Evolutionary conservation across 2,329 filamentous ascomycete genomes (phyloP).

Genomic region (Aspergillus clavatus): DNA sequence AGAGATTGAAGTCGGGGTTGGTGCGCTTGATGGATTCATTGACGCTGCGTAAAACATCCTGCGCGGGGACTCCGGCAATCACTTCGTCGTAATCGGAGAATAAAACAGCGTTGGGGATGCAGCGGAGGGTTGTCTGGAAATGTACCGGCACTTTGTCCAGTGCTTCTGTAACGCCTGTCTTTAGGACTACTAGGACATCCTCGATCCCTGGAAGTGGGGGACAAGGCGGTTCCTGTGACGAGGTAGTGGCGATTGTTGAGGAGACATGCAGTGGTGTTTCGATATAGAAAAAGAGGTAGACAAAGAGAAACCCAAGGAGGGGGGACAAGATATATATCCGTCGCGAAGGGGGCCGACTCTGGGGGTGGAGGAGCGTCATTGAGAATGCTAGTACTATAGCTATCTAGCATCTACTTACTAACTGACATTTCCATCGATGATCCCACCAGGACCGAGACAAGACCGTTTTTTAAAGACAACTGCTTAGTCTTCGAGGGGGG

Average conservation of each 20-base stretch:
- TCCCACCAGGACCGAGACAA: too few species aligned
- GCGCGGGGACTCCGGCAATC: constrained; percentile 46
- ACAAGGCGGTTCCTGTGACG: constrained; percentile 13
- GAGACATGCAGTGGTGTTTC: not conserved
- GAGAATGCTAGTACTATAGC: not conserved
- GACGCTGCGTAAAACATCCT: constrained; percentile 49
- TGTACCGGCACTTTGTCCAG: constrained; percentile 52
- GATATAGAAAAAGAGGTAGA: not conserved
- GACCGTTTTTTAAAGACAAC: too few species aligned
- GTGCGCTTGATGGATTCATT: constrained; percentile 29
- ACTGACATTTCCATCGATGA: too few species aligned
- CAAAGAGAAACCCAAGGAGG: not conserved
- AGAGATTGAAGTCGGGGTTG: constrained; percentile 48
- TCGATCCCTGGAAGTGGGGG: constrained; percentile 37
- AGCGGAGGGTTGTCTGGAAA: constrained; percentile 51
- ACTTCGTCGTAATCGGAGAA: constrained; percentile 55
- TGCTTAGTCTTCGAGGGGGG: too few species aligned
- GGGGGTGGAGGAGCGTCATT: not conserved
- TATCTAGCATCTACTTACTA: not conserved
- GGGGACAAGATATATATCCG: not conserved
- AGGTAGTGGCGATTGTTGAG: not conserved
- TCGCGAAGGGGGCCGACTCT: not conserved
- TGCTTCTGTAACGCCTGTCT: constrained; percentile 56
- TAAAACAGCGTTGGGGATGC: constrained; percentile 52
- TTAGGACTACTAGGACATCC: constrained; percentile 54